Percentiles rank a stretch among this genome's conserved stretches.
Evolutionary conservation across 129 eudicot genomes (phyloP).

Genomic region (Tagetes patula): DNA sequence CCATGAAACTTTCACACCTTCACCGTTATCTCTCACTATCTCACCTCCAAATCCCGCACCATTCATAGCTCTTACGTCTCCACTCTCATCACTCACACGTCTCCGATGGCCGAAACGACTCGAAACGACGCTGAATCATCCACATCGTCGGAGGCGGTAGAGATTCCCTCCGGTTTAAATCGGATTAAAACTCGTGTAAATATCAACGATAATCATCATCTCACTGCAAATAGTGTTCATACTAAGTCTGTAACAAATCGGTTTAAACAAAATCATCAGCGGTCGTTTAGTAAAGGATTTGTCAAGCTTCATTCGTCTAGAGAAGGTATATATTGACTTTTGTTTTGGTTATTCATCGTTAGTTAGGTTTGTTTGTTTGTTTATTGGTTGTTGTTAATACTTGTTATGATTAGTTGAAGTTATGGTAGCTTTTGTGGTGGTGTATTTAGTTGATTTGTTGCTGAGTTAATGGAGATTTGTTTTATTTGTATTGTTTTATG

Average conservation of each 20-base stretch:
- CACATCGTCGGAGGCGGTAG: constrained; percentile 41
- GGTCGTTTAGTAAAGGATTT: constrained; percentile 37
- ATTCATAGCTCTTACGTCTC: too few relatives aligned
- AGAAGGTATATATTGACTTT: constrained; percentile 49
- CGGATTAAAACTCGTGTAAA: constrained; percentile 72
- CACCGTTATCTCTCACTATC: constrained; percentile 23
- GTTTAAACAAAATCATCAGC: constrained; percentile 45
- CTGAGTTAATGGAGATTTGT: background rate
- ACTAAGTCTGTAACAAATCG: constrained; percentile 39
- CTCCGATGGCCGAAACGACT: constrained; percentile 52
- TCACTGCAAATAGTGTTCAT: constrained; percentile 29
- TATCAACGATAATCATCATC: constrained; percentile 30
- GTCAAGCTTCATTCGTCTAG: constrained; percentile 42
- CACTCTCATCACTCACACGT: background rate
- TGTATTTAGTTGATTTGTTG: constrained; percentile 14
- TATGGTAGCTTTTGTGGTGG: constrained; percentile 16
- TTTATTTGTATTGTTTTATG: background rate
- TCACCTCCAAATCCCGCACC: background rate
- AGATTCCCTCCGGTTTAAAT: constrained; percentile 79
- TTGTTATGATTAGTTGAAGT: background rate
- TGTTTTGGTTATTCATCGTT: background rate
- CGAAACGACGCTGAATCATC: constrained; percentile 46
- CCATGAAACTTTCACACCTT: constrained; percentile 33
- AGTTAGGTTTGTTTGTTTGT: background rate
- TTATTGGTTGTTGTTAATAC: background rate